Evolutionary conservation across 768 basidiomycete genomes (phyloP).

Genomic region (Mycena albidolilacea): DNA sequence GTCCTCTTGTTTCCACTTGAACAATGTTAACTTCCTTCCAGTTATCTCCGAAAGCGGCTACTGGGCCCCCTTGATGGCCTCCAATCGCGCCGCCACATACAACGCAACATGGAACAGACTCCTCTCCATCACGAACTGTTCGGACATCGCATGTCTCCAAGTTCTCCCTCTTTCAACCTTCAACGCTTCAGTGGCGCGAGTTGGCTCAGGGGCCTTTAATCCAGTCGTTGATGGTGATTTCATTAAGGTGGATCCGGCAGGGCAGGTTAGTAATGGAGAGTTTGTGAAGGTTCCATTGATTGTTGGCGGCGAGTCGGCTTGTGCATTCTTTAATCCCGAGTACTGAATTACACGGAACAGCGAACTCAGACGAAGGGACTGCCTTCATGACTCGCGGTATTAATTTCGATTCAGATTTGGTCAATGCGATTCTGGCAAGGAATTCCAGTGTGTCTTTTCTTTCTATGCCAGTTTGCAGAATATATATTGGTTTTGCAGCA

Average conservation of each 20-base stretch:
- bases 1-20: slow-evolving; percentile 31
- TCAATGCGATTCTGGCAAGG: slow-evolving; percentile 33
- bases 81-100: slow-evolving; percentile 33
- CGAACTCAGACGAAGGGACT: slow-evolving; percentile 32
- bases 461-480: slow-evolving; percentile 30
- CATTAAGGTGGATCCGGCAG: slow-evolving; percentile 33
- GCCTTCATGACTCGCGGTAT: slow-evolving; percentile 30
- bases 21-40: slow-evolving; percentile 24
- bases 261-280: slow-evolving; percentile 31
- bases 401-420: slow-evolving; percentile 33
- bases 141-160: slow-evolving; percentile 33
- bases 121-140: slow-evolving; percentile 34
- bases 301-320: slow-evolving; percentile 31
- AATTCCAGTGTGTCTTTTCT: slow-evolving; percentile 28
- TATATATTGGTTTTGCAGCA: slow-evolving; percentile 30
- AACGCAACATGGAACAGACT: slow-evolving; percentile 33
- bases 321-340: slow-evolving; percentile 30
- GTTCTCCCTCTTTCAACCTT: slow-evolving; percentile 33
- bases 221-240: slow-evolving; percentile 33
- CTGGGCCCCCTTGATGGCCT: slow-evolving; percentile 32
- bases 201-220: slow-evolving; percentile 34
- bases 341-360: slow-evolving; percentile 31
- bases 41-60: slow-evolving; percentile 31
- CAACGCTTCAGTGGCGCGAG: slow-evolving; percentile 32
- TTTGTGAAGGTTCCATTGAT: slow-evolving; percentile 33